These are phyloP conservation scores for Nigrograna mackinnonii DNA, from an alignment of 2,329 filamentous ascomycete species.

Conservation along the genomic window DNA sequence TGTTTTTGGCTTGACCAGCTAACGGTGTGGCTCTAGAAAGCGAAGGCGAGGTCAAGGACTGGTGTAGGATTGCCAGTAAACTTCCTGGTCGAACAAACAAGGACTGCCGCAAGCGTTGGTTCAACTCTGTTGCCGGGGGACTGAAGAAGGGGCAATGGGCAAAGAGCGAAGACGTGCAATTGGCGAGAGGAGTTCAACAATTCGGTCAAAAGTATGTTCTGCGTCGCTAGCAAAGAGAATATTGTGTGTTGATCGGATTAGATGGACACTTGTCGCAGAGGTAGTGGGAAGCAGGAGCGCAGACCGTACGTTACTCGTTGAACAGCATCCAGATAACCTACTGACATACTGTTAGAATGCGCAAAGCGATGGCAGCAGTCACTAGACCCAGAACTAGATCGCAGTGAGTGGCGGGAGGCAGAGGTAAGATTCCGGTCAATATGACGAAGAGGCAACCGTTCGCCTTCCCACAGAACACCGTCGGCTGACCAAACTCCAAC, in stretches of 20 bases:
- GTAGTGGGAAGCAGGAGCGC: constrained; percentile 43
- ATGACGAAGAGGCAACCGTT: constrained; percentile 1
- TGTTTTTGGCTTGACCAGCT: not conserved
- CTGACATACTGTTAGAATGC: constrained; percentile 42
- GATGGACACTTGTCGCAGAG: constrained; percentile 46
- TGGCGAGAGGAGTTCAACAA: constrained; percentile 37
- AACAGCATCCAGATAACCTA: not conserved
- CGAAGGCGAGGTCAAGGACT: constrained; percentile 30
- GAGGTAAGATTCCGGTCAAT: constrained; percentile 30
- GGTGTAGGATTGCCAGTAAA: constrained; percentile 39
- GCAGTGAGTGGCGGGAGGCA: constrained; percentile 41
- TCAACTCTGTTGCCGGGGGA: constrained; percentile 40
- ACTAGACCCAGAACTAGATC: constrained; percentile 46
- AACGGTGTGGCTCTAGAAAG: constrained; percentile 11
- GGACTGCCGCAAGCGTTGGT: constrained; percentile 50
- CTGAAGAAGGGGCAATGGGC: constrained; percentile 48
- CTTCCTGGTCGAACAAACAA: constrained; percentile 48
- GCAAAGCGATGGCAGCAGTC: constrained; percentile 53
- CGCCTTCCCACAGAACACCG: no score
- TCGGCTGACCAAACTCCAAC: constrained; percentile 3
- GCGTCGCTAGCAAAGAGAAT: no score
- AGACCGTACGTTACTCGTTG: constrained; percentile 36
- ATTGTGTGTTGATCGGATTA: no score
- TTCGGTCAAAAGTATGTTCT: constrained; percentile 40
- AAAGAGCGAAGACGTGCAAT: constrained; percentile 37